Conservation (phyloP, 805 yeast species). For the Osmozyma mogii region DNA sequence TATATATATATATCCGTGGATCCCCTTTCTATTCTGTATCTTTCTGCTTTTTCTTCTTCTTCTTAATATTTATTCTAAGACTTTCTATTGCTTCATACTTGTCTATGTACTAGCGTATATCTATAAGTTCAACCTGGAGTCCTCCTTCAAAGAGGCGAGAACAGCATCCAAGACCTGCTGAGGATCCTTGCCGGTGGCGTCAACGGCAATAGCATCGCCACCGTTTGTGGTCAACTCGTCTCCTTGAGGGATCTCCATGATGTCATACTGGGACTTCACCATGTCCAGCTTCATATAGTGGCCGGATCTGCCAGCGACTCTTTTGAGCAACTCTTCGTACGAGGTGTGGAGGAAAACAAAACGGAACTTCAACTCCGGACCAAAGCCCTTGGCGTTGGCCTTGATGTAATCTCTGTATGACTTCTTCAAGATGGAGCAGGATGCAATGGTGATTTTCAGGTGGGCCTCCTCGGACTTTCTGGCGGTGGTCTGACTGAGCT, state of each 20-base stretch:
- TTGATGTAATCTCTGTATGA: conserved; percentile 61
- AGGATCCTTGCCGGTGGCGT: conserved; percentile 24
- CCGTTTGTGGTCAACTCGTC: conserved; percentile 30
- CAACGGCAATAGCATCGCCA: conserved; percentile 28
- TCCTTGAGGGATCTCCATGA: conserved; percentile 60
- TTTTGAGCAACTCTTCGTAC: conserved; percentile 47
- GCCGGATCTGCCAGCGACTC: conserved; percentile 58
- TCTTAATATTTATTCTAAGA: conserved; percentile 1
- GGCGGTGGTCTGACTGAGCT: conserved; percentile 38
- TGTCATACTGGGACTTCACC: conserved; percentile 72
- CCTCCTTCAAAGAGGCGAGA: too few relatives aligned
- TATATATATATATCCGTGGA: background rate
- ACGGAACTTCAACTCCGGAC: conserved; percentile 28
- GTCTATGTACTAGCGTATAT: too few relatives aligned
- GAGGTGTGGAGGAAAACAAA: conserved; percentile 65
- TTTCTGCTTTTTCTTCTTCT: too few relatives aligned
- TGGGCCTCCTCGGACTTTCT: conserved; percentile 22
- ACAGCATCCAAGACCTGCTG: too few relatives aligned
- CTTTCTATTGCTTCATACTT: conserved; percentile 1
- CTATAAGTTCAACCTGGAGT: too few relatives aligned
- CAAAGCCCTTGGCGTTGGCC: conserved; percentile 15
- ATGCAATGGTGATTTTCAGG: conserved; percentile 41
- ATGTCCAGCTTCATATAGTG: conserved; percentile 87
- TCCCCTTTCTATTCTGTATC: background rate
- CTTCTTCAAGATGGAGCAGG: conserved; percentile 82